Base-by-base conservation (phyloP, 371 early-diverging fungal species). In the Zancudomyces culisetae region DNA sequence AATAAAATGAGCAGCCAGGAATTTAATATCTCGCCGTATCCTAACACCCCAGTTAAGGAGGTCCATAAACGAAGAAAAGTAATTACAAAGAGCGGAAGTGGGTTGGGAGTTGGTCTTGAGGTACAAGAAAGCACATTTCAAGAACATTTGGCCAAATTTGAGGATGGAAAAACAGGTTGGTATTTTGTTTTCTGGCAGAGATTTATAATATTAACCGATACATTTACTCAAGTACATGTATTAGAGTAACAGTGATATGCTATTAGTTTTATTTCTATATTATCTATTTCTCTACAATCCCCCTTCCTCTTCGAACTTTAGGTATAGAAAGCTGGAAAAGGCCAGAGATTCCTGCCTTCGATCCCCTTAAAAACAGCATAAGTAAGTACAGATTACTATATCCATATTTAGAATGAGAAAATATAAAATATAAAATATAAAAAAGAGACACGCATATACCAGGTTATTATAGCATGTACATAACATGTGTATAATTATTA, bases 101-200 rank as follows among this genome's bases (percentile, higher is more conserved):
- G 21, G 35, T 15, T 15, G 35, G 35, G 27, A 52, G 26, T 28
- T 18, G 29, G 1, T 19, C 13, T 24, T 23, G 20, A 27, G 27
- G 51, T 18, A 26, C 4, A 49, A 42, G 52, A 56, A 26, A 39
- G 54, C 29, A 29, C 19, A 19, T 64, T 64, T 35, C 62, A 64
- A 29, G 45, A 55, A 40, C 62, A 64, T 12, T 46, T 64, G 19
- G 53, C 57, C 12, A 4, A 3, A 4, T 21, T 64, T 19, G 51
- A 58, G 27, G 55, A 54, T n/a, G 53, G 51, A 29, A 48, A 47
- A 47, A 47, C 12, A 47, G 47, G 47, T 47, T 27, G 40, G 13
- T 40, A 20, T 43, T 43, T 43, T 52, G 50, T 51, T 51, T 12
- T 3, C 45, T 1, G 53, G 54, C 27, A 27, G 42, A n/a, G n/a